phyloP scores from a whole-genome alignment of 441 rosid genomes.

The Macaranga tanarius region DNA sequence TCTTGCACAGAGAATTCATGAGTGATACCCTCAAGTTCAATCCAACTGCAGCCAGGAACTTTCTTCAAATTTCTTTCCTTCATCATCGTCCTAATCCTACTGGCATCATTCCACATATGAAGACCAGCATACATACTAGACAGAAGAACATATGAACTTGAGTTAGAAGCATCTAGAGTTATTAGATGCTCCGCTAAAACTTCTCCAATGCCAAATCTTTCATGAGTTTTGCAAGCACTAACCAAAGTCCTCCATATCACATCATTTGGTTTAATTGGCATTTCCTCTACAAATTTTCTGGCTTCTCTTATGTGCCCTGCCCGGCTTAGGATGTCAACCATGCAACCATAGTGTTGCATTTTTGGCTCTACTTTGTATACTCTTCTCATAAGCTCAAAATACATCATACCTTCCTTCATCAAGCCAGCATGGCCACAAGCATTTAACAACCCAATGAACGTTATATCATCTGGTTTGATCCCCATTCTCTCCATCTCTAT shows the following conservation, averaged over 20 bases:
- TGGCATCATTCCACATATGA: slow-evolving; percentile 57
- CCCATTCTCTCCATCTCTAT: slow-evolving; percentile 41
- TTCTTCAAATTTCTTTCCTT: slow-evolving; percentile 45
- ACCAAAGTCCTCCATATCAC: slow-evolving; percentile 71
- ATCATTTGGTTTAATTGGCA: slow-evolving; percentile 64
- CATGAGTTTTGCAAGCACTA: slow-evolving; percentile 56
- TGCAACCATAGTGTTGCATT: slow-evolving; percentile 60
- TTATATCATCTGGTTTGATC: slow-evolving; percentile 53
- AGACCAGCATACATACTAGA: slow-evolving; percentile 58
- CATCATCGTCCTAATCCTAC: slow-evolving; percentile 50
- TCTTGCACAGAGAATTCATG: slow-evolving; percentile 67
- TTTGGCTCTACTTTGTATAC: slow-evolving; percentile 50
- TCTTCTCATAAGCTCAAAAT: slow-evolving; percentile 49
- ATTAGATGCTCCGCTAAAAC: slow-evolving; percentile 56
- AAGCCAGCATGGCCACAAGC: slow-evolving; percentile 70
- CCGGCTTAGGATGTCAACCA: slow-evolving; percentile 57
- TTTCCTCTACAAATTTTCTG: slow-evolving; percentile 40
- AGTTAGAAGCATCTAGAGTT: slow-evolving; percentile 50
- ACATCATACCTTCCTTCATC: slow-evolving; percentile 55
- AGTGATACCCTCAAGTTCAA: slow-evolving; percentile 59
- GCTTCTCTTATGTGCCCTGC: slow-evolving; percentile 58
- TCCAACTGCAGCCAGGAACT: slow-evolving; percentile 51
- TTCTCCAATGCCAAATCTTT: slow-evolving; percentile 39
- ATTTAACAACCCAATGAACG: slow-evolving; percentile 55
- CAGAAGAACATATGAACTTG: slow-evolving; percentile 56